phyloP scores from a whole-genome alignment of 805 yeast species.

The Saccharomycopsis sp. region DNA sequence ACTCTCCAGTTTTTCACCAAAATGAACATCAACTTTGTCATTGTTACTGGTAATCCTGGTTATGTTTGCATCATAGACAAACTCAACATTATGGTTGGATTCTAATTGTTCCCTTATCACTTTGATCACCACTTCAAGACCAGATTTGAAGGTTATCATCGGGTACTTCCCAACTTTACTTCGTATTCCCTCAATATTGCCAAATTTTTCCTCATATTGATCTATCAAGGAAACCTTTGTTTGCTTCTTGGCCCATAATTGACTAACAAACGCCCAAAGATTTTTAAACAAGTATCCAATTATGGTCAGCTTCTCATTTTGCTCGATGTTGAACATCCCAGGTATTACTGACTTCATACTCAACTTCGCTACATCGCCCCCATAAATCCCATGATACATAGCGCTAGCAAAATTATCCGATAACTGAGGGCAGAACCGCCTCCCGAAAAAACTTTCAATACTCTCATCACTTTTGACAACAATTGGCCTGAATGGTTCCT shows the following conservation, averaged over 20 bases:
- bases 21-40: constrained; percentile 21
- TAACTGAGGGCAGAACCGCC: constrained; percentile 57
- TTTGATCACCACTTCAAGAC: constrained; percentile 48
- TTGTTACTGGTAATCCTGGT: constrained; percentile 18
- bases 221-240: neutral
- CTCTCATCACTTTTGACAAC: constrained; percentile 51
- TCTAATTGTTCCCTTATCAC: constrained; percentile 34
- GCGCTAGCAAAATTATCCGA: constrained; percentile 64
- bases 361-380: constrained; percentile 65
- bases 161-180: constrained; percentile 37
- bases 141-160: constrained; percentile 50
- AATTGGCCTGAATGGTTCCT: neutral
- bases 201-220: constrained; percentile 24
- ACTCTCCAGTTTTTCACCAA: constrained; percentile 5
- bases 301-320: constrained; percentile 15
- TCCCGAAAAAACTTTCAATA: constrained; percentile 53
- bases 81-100: constrained; percentile 34
- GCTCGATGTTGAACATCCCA: constrained; percentile 43
- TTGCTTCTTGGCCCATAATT: neutral
- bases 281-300: constrained; percentile 2
- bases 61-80: constrained; percentile 28
- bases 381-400: constrained; percentile 81
- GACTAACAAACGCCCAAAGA: neutral
- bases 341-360: constrained; percentile 32
- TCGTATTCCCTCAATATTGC: constrained; percentile 35